A percentile compares a stretch with the other conserved stretches of the same genome.
phyloP scores from a whole-genome alignment of 2,329 filamentous ascomycete species.

The Macrophomina phaseolina region DNA sequence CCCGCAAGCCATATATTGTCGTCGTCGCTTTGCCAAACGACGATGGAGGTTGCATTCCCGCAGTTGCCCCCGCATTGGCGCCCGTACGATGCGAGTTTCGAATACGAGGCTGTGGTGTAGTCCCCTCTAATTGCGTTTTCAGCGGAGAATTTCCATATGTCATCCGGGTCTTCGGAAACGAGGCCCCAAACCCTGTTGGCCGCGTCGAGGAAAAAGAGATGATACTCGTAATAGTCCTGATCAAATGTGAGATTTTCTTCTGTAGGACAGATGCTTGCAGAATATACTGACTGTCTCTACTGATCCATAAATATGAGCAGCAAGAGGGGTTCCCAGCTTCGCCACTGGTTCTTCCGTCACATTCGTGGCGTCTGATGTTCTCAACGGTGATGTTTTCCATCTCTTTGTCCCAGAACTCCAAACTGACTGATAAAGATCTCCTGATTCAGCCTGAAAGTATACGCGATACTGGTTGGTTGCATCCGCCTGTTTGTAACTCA shows the following conservation, averaged over 20 bases:
- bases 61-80: conserved; percentile 6
- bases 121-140: neutral
- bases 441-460: neutral
- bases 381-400: conserved; percentile 8
- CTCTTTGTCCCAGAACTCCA: conserved; percentile 2
- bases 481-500: conserved; percentile 21
- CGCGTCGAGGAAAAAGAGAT: conserved; percentile 12
- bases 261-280: too few relatives aligned
- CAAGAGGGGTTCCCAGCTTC: conserved; percentile 8
- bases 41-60: conserved; percentile 8
- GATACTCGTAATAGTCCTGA: conserved; percentile 15
- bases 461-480: conserved; percentile 7
- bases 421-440: neutral
- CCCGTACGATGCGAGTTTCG: conserved; percentile 7
- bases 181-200: neutral
- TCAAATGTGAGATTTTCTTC: neutral
- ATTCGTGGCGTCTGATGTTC: neutral
- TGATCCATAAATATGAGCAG: conserved; percentile 13
- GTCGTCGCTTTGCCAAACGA: conserved; percentile 5
- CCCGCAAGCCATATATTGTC: conserved; percentile 2
- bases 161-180: conserved; percentile 2
- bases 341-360: neutral
- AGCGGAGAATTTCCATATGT: neutral
- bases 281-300: neutral
- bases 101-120: neutral